Base-by-base conservation (phyloP, 116 monocot genomes). In the Posidonia oceanica region DNA sequence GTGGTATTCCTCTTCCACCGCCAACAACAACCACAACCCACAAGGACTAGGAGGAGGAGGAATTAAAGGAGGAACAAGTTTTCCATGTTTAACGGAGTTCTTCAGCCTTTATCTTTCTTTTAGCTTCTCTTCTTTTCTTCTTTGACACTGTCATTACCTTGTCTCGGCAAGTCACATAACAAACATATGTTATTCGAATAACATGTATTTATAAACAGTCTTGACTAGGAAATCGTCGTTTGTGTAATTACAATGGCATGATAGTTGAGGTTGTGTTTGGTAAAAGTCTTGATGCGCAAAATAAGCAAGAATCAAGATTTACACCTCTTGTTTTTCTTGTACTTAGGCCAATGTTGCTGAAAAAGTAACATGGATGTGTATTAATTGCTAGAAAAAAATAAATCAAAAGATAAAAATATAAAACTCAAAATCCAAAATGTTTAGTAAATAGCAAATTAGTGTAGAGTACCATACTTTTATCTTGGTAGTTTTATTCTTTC, bases 101-200 rank as follows among this genome's bases (percentile, higher is more conserved):
- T 77, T 90, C 86, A 68, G 99, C 99, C 68, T 93, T 93, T 60
- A 88, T 84, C 78, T 90, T 88, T 73, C 90, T 90, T 66, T 90
- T 87, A 67, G 86, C 90, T 88, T 81, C 93, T 84, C 71, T 93
- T 90, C 64, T 80, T 86, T 68, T 86, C 86, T 81, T 93, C 93
- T 72, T 83, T 39, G 99, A 90, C 52, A 90, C 68, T 68, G 90
- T 99, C 86, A 93, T 80, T 61, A 90, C 80, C 83, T 93, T 99
- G 72, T 99, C 99, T 83, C 90, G 93, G 62, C 6, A 71, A 53
- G 3, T 20, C 36, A 52, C n/a, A 36, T 18, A 36, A 29, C 29
- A 29, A 29, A 29, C 29, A 29, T 0, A 29, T 29, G 29, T 29
- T 29, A 29, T 29, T 29, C 29, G 29, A 52, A 29, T 14, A 42